Conservation (phyloP, 352 stramenopile genomes). For the Albugo candida region DNA sequence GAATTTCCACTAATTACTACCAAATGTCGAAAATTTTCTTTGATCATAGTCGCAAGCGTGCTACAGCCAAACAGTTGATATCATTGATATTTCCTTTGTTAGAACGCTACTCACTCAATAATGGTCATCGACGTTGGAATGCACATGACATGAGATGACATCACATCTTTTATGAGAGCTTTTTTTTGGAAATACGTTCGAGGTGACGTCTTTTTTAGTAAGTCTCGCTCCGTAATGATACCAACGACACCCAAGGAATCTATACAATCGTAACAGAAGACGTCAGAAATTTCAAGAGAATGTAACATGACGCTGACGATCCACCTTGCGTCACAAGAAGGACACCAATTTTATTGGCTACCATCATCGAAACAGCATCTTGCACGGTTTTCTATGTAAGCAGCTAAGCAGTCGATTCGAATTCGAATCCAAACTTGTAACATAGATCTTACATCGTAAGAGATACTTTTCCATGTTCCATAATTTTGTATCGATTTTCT, state of each 20-base stretch:
- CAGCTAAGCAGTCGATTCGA: background rate
- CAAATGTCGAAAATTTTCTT: constrained; percentile 70
- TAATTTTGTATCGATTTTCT: constrained; percentile 18
- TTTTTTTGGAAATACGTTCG: constrained; percentile 23
- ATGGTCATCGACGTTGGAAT: constrained; percentile 60
- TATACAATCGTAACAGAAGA: constrained; percentile 3
- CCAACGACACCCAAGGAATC: constrained; percentile 46
- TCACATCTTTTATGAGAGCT: constrained; percentile 53
- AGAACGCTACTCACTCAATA: constrained; percentile 32
- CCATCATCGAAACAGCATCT: constrained; percentile 56
- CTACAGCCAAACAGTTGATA: constrained; percentile 10
- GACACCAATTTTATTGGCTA: constrained; percentile 56
- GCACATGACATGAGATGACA: constrained; percentile 75
- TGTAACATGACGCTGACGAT: background rate
- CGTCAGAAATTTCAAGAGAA: background rate
- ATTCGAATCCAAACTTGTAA: background rate
- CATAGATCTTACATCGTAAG: constrained; percentile 18
- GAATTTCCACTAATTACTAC: constrained; percentile 65
- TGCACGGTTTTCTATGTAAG: constrained; percentile 42
- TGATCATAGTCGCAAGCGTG: constrained; percentile 68
- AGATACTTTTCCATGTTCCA: constrained; percentile 63
- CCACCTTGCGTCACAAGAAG: constrained; percentile 61
- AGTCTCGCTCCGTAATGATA: constrained; percentile 68
- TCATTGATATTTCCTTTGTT: constrained; percentile 1
- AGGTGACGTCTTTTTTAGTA: constrained; percentile 55